Evolutionary conservation across 306 rosid genomes (phyloP), one percentile per base, ranked within the genome.

Genomic region (Macrotyloma uniflorum): DNA sequence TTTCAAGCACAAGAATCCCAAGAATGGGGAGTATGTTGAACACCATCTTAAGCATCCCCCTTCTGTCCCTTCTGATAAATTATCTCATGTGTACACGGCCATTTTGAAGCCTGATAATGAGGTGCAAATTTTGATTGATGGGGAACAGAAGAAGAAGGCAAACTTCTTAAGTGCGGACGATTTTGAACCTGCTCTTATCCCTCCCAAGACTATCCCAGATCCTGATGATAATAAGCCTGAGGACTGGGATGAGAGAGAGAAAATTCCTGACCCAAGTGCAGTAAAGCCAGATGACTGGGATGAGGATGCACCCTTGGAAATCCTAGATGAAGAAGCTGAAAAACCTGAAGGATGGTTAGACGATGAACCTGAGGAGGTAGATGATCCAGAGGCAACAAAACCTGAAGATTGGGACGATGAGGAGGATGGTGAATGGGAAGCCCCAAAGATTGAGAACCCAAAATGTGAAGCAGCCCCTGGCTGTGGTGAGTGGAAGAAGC

Each of bases 261-360:
- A 93, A 77, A 96, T 96, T 82, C 94, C 97, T 7, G 99, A 96
- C 74, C 90, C 96, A 8, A 40, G 16, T 85, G 99, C 99, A 19
- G 93, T 85, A 23, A 96, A 96, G 89, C 99, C 99, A 49, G 99
- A 93, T 63, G 98, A 96, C 47, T 96, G 99, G 99, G 99, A 96
- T 46, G 98, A 96, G 89, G 91, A 96, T 73, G 98, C 99, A 53
- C 94, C 98, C 23, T 24, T 96, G 83, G 99, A 96, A 86, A 91
- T 96, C 68, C 70, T 68, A 51, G 99, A 96, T 76, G 97, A 86
- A 45, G 98, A 96, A 73, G 97, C 99, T 13, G 97, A 80, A 80
- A 96, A 96, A 74, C 99, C 98, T 53, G 96, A 93, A 82, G 99
- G 98, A 57, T 96, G 98, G 99, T 86, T 96, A 73, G 99, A 96